Conservation (phyloP, 371 early-diverging fungal genomes). For the Haplosporangium sp. region DNA sequence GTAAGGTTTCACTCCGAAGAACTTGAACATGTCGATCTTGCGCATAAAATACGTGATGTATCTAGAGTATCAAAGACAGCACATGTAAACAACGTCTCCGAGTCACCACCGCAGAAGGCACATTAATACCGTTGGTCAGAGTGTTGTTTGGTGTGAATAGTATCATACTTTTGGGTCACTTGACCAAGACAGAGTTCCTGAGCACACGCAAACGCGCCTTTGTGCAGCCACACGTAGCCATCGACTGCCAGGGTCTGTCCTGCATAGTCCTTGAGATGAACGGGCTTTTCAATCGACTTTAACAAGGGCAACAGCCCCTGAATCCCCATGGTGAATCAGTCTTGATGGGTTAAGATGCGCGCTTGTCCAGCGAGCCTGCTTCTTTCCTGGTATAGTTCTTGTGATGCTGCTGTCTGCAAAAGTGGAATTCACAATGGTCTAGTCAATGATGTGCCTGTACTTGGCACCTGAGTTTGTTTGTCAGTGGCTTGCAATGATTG, state of each 20-base stretch:
- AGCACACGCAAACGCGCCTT: constrained; percentile 86
- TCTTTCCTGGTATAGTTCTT: not conserved
- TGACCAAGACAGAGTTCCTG: constrained; percentile 73
- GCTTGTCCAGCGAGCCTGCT: not conserved
- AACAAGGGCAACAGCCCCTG: constrained; percentile 83
- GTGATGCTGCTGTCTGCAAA: not conserved
- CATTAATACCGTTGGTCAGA: not conserved
- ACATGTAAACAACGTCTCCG: not conserved
- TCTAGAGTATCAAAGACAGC: constrained; percentile 54
- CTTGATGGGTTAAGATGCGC: not conserved
- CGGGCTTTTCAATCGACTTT: constrained; percentile 70
- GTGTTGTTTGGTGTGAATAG: not conserved
- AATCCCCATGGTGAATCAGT: constrained; percentile 81
- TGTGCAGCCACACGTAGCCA: constrained; percentile 94
- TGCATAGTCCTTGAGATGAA: constrained; percentile 74
- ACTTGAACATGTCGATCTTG: constrained; percentile 73
- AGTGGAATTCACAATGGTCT: too few relatives aligned
- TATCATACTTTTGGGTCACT: constrained; percentile 71
- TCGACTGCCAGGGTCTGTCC: constrained; percentile 90
- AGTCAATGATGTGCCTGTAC: too few relatives aligned
- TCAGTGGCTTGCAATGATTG: not conserved
- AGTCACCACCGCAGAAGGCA: too few relatives aligned
- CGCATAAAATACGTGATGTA: constrained; percentile 83
- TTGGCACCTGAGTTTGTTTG: not conserved
- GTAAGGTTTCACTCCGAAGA: constrained; percentile 81